A percentile compares a stretch with the other conserved stretches of the same genome.
Conservation (phyloP, 2,329 filamentous ascomycete genomes). For the Botrytis paeoniae region DNA sequence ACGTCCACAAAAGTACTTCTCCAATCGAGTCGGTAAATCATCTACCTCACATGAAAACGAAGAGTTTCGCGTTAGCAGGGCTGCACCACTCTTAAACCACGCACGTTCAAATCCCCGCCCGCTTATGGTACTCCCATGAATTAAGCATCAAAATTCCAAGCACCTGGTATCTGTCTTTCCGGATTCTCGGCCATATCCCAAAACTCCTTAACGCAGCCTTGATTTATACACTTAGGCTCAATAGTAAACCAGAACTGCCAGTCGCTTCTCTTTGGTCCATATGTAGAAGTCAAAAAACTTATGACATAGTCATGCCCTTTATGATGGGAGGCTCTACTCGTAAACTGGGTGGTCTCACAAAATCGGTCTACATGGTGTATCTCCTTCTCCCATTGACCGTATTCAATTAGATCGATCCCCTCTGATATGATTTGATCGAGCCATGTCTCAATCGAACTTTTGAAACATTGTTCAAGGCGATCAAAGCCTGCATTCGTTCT, state of each 20-base stretch:
- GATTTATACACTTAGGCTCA: accelerated
- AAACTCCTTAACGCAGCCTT: accelerated
- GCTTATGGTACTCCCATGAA: neutral
- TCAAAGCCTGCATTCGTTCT: accelerated
- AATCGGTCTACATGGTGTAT: too few relatives aligned
- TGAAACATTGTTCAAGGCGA: accelerated
- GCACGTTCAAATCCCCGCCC: too few relatives aligned
- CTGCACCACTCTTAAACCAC: neutral
- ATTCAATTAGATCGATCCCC: neutral
- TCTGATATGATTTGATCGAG: neutral
- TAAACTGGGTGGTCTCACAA: too few relatives aligned
- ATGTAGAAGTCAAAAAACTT: neutral
- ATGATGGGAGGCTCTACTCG: too few relatives aligned
- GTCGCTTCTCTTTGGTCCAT: neutral
- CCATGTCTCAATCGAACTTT: neutral
- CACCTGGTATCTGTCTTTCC: neutral
- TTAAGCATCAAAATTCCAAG: neutral
- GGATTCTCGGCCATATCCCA: neutral
- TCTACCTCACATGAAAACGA: neutral
- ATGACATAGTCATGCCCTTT: too few relatives aligned
- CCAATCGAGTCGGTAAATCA: neutral
- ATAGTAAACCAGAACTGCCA: neutral
- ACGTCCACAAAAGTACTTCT: neutral
- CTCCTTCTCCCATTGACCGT: neutral
- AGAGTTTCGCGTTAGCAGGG: accelerated